Evolutionary conservation across 805 yeast species (phyloP), one percentile per base, ranked within the genome.

Genomic region (Candida adriatica): DNA sequence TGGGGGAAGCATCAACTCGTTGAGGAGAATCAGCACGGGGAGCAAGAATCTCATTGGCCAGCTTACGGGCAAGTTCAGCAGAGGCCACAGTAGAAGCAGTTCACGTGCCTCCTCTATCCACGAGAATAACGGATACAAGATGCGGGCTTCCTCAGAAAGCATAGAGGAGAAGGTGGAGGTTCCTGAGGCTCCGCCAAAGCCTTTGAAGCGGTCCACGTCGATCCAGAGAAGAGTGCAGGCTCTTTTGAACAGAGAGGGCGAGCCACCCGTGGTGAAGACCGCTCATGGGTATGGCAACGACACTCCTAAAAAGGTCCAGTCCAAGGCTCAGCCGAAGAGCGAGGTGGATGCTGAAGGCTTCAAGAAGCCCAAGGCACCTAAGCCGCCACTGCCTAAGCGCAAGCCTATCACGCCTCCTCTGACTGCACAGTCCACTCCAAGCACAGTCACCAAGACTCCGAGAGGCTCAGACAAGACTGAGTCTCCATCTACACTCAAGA

Each of bases 251-350:
- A 64, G 43, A 55, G 52, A 38, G 54, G 55, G 31, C 58, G 69
- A 5, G 26, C 69, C 71, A 9, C 70, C 70, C 3, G 59, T 70
- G 0, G 51, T 58, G 13, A 78, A 72, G 45, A 76, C 90, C 0
- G 95, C 95, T 0, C 55, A 65, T 5, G 95, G 95, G 0, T 86
- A 87, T 54, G 95, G 95, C 6, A 73, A 74, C 50, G 83, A 70
- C 49, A 76, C 88, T 0, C 10, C 31, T n/a, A 17, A 35, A 10
- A 22, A 21, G 8, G 9, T n/a, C 6, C 24, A 20, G 79, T 68
- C 29, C 19, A 29, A 9, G 41, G 42, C 18, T 2, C 9, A n/a
- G 13, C 13, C 25, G 8, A 8, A 19, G 22, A 18, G 13, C 4
- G 36, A 33, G 3, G 9, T 42, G 16, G 53, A 44, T 22, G 17